These are phyloP conservation scores for Mycena olivaceomarginata DNA, from an alignment of 768 basidiomycete genomes.

Conservation along the genomic window DNA sequence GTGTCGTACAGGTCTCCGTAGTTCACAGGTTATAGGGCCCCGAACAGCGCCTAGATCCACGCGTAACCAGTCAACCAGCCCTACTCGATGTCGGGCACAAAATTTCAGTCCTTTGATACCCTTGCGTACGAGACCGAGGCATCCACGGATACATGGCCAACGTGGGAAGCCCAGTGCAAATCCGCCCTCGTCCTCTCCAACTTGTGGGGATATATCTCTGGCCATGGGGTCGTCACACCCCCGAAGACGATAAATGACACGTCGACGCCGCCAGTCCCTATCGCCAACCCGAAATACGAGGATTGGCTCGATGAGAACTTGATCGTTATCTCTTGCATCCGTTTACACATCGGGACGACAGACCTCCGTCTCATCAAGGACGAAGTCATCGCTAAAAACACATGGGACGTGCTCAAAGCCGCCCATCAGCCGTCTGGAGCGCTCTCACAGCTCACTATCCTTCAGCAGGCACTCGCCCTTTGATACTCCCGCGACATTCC, in stretches of 20 bases:
- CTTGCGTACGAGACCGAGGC: slow-evolving; percentile 1
- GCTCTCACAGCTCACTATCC: slow-evolving; percentile 20
- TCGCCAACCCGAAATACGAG: not conserved
- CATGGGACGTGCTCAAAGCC: too few species aligned
- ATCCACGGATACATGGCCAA: slow-evolving; percentile 5
- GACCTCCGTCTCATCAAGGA: slow-evolving; percentile 16
- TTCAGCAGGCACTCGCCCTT: slow-evolving; percentile 8
- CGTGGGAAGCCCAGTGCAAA: not conserved
- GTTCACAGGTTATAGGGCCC: too few species aligned
- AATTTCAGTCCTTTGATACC: slow-evolving; percentile 1
- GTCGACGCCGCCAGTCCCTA: not conserved
- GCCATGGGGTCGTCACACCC: not conserved
- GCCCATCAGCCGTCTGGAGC: not conserved
- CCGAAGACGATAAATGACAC: not conserved
- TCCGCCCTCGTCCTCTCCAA: too few species aligned
- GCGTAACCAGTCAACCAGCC: slow-evolving; percentile 25
- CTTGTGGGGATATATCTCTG: slow-evolving; percentile 14
- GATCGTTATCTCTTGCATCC: slow-evolving; percentile 13
- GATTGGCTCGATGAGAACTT: too few species aligned
- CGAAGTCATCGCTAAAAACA: not conserved
- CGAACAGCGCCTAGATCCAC: slow-evolving; percentile 11
- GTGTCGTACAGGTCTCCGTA: too few species aligned
- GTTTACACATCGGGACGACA: not conserved
- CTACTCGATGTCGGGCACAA: slow-evolving; percentile 1
- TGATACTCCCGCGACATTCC: not conserved